A percentile compares a stretch with the other conserved stretches of the same genome.
Evolutionary conservation across 768 basidiomycete genomes (phyloP).

Genomic region (Postia placenta): DNA sequence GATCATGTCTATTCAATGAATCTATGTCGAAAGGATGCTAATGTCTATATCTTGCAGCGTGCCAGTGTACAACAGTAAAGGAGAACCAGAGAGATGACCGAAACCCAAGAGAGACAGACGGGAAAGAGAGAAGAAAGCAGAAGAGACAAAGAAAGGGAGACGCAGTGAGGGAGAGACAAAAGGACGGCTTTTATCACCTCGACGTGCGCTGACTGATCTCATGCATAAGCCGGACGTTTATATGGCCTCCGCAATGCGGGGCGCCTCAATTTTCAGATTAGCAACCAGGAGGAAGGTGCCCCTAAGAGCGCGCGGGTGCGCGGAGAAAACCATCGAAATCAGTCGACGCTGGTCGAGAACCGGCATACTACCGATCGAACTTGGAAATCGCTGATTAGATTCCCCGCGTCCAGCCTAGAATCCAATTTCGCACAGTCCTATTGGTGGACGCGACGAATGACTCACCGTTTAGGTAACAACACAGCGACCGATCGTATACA

Average conservation of each 20-base stretch:
- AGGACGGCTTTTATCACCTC: neutral
- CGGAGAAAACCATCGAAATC: neutral
- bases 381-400: neutral
- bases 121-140: conserved; percentile 3
- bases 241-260: neutral
- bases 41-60: neutral
- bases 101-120: neutral
- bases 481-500: neutral
- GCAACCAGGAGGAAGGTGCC: neutral
- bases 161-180: neutral
- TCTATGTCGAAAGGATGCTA: neutral
- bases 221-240: neutral
- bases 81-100: neutral
- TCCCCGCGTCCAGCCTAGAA: neutral
- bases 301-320: too few species aligned
- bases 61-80: neutral
- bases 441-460: neutral
- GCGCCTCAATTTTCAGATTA: neutral
- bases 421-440: neutral
- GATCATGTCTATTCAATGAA: conserved; percentile 10
- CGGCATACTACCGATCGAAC: neutral
- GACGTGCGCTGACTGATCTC: neutral
- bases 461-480: neutral
- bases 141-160: neutral
- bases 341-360: neutral